Evolutionary conservation across 768 basidiomycete species (phyloP).

Genomic region (Butyriboletus loyo): DNA sequence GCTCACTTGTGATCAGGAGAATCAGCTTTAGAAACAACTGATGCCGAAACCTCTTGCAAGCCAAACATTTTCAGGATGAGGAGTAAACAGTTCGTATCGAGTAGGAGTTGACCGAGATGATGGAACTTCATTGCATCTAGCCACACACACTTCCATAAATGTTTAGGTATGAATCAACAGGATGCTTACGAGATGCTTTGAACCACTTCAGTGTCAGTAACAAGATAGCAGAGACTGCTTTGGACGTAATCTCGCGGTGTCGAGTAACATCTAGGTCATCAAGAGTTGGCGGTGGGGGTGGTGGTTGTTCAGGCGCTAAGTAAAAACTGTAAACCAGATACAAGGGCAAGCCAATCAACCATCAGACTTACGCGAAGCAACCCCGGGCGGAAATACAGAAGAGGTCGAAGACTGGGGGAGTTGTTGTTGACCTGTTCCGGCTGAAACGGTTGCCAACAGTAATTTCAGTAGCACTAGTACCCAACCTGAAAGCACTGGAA

Average conservation of each 20-base stretch:
- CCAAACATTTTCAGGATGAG: conserved; percentile 98
- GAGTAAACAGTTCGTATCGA: conserved; percentile 93
- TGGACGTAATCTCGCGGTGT: conserved; percentile 96
- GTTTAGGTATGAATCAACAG: background rate
- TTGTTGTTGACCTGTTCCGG: conserved; percentile 54
- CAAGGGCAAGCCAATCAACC: background rate
- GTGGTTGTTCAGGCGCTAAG: conserved; percentile 59
- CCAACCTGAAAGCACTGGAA: conserved; percentile 85
- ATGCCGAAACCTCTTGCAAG: conserved; percentile 82
- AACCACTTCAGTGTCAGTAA: conserved; percentile 94
- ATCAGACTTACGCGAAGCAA: conserved; percentile 54
- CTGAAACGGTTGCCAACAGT: conserved; percentile 88
- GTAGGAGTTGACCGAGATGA: conserved; percentile 90
- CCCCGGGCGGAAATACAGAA: conserved; percentile 68
- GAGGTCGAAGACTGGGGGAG: conserved; percentile 66
- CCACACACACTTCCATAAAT: background rate
- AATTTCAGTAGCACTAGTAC: conserved; percentile 92
- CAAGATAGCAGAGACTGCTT: conserved; percentile 94
- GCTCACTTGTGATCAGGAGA: conserved; percentile 79
- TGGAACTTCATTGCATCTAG: conserved; percentile 98
- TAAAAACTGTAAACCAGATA: conserved; percentile 3
- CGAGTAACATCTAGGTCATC: conserved; percentile 93
- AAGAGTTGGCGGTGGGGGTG: conserved; percentile 66
- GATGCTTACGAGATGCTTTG: conserved; percentile 88
- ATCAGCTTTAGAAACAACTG: conserved; percentile 87